Percentiles rank a stretch among this genome's conserved stretches.
Evolutionary conservation across 148 eudicot species (phyloP).

Genomic region (Bassia scoparia): DNA sequence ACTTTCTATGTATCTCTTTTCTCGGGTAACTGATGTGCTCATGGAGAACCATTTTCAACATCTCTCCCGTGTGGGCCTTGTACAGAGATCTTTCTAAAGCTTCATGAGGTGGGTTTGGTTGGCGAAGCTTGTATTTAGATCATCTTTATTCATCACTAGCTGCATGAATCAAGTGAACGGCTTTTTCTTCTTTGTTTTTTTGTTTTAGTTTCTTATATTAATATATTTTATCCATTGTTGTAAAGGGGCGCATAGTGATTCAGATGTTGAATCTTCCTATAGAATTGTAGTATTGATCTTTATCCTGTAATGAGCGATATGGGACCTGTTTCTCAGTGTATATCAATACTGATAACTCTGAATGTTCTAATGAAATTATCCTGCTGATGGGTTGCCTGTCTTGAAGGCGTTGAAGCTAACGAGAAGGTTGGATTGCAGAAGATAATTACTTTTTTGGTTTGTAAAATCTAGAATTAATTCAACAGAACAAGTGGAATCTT

Average conservation of each 20-base stretch:
- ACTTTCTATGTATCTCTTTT: constrained; percentile 10
- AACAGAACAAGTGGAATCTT: too few relatives aligned
- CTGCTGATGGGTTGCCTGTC: too few relatives aligned
- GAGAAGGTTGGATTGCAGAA: too few relatives aligned
- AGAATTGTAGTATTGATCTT: constrained; percentile 1
- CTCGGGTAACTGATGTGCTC: not conserved
- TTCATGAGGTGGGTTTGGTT: not conserved
- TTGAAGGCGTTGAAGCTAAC: too few relatives aligned
- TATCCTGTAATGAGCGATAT: not conserved
- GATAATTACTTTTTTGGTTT: too few relatives aligned
- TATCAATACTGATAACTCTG: not conserved
- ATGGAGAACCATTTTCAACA: not conserved
- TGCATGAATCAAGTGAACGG: not conserved
- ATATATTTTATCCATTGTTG: constrained; percentile 3
- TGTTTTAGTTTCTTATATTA: not conserved
- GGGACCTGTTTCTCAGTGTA: not conserved
- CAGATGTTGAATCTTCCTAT: not conserved
- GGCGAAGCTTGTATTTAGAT: not conserved
- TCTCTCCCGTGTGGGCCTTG: not conserved
- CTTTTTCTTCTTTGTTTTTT: not conserved
- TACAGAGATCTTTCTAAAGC: constrained; percentile 6
- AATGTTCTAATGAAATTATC: too few relatives aligned
- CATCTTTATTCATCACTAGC: constrained; percentile 6
- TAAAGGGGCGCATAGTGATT: constrained; percentile 11
- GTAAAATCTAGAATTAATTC: too few relatives aligned